Conservation (phyloP, 2,329 filamentous ascomycete genomes). For the Hortaea werneckii region DNA sequence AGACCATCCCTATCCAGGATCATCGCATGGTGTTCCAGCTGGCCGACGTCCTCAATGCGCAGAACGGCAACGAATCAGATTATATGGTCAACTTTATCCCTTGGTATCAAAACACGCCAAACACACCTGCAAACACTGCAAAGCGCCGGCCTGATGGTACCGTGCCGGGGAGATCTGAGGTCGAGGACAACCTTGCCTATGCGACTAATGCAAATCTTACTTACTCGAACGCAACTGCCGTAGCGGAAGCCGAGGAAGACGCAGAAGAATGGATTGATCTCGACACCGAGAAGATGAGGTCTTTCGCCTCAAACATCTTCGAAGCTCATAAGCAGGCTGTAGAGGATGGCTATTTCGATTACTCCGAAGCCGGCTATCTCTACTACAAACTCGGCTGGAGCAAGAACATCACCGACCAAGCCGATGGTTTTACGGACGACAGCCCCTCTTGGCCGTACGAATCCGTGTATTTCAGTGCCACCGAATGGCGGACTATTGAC, state of each 20-base stretch:
- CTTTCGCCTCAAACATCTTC: slow-evolving; percentile 37
- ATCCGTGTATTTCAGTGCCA: slow-evolving; percentile 49
- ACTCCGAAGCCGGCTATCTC: slow-evolving; percentile 55
- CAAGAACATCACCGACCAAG: slow-evolving; percentile 47
- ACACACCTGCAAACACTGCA: slow-evolving; percentile 42
- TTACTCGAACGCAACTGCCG: slow-evolving; percentile 26
- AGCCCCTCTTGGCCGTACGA: slow-evolving; percentile 48
- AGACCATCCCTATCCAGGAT: slow-evolving; percentile 50
- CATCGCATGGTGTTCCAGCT: slow-evolving; percentile 57
- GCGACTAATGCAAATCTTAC: slow-evolving; percentile 13
- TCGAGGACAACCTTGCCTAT: slow-evolving; percentile 31
- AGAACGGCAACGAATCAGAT: slow-evolving; percentile 43
- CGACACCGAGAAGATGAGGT: slow-evolving; percentile 20
- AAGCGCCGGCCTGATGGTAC: slow-evolving; percentile 42
- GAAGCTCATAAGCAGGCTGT: slow-evolving; percentile 45
- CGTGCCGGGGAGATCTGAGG: slow-evolving; percentile 43
- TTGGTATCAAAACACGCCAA: slow-evolving; percentile 49
- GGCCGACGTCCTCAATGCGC: slow-evolving; percentile 47
- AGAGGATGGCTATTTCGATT: slow-evolving; percentile 49
- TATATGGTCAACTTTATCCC: slow-evolving; percentile 51
- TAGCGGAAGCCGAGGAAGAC: slow-evolving; percentile 30
- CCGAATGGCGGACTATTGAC: slow-evolving; percentile 56
- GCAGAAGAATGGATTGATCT: slow-evolving; percentile 29
- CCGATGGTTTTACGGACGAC: slow-evolving; percentile 33
- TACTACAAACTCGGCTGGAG: slow-evolving; percentile 47